Percentiles rank a stretch among this genome's conserved stretches.
phyloP scores from a whole-genome alignment of 2,329 filamentous ascomycete species.

The Paecilomyces formosus region DNA sequence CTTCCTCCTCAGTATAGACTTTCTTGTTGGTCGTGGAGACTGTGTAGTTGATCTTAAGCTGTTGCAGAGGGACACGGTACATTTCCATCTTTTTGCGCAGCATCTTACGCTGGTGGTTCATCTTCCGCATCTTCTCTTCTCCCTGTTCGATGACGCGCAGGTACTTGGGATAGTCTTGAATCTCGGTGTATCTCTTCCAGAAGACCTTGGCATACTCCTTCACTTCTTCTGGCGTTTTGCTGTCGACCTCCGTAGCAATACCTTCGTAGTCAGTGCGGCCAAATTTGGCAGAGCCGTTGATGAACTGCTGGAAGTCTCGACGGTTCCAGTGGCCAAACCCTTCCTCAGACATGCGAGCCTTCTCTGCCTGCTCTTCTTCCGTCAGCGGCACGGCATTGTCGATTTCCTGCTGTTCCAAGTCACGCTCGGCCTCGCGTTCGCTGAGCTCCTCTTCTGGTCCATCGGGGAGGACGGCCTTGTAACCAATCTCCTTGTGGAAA shows the following conservation, averaged over 20 bases:
- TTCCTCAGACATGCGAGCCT: constrained; percentile 69
- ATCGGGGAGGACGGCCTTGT: constrained; percentile 85
- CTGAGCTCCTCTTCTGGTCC: constrained; percentile 81
- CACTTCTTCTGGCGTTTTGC: constrained; percentile 77
- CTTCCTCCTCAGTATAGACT: constrained; percentile 97
- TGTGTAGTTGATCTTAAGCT: constrained; percentile 97
- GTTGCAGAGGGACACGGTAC: constrained; percentile 94
- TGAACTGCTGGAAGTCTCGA: constrained; percentile 95
- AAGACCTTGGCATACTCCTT: constrained; percentile 90
- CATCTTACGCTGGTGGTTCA: constrained; percentile 87
- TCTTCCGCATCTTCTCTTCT: constrained; percentile 80
- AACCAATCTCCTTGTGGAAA: constrained; percentile 92
- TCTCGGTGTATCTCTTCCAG: constrained; percentile 90
- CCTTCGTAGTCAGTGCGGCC: constrained; percentile 77
- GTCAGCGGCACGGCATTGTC: constrained; percentile 83
- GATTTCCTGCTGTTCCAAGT: constrained; percentile 83
- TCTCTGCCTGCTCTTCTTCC: constrained; percentile 82
- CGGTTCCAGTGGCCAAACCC: constrained; percentile 95
- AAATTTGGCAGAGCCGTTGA: constrained; percentile 90
- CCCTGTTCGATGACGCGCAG: constrained; percentile 85
- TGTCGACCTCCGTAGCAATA: constrained; percentile 85
- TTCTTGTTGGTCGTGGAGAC: constrained; percentile 99
- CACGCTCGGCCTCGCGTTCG: constrained; percentile 79
- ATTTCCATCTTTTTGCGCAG: constrained; percentile 91
- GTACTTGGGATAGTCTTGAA: constrained; percentile 81